Conservation (phyloP, 495 filamentous ascomycete species). For the Tuber magnatum region DNA sequence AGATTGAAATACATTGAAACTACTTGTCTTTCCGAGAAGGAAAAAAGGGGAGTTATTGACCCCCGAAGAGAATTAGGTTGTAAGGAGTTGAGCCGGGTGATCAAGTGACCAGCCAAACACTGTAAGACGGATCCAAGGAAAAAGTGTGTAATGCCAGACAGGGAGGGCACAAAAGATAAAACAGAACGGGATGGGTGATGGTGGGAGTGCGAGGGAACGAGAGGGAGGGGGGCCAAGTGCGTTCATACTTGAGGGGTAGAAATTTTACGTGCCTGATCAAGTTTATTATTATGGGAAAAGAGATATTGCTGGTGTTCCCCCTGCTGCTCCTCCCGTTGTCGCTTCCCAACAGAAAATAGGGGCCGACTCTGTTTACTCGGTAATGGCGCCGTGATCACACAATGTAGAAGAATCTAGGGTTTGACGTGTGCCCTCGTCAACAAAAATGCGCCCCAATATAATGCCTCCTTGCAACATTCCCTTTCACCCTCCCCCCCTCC, state of each 20-base stretch:
- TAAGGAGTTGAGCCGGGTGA: neutral
- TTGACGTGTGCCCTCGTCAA: neutral
- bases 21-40: neutral
- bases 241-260: neutral
- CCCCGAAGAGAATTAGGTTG: neutral
- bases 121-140: neutral
- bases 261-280: constrained; percentile 5
- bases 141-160: neutral
- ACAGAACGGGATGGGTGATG: neutral
- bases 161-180: neutral
- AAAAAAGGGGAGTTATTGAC: neutral
- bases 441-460: constrained; percentile 5
- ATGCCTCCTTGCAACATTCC: neutral
- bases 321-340: neutral
- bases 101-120: neutral
- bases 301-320: neutral
- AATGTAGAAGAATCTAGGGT: neutral
- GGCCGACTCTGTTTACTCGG: neutral
- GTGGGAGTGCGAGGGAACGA: neutral
- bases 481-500: neutral
- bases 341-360: constrained; percentile 2
- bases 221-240: neutral
- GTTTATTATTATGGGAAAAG: neutral
- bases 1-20: neutral
- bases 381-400: neutral